phyloP scores from a whole-genome alignment of 352 stramenopile species.

The Pythium apleroticum region DNA sequence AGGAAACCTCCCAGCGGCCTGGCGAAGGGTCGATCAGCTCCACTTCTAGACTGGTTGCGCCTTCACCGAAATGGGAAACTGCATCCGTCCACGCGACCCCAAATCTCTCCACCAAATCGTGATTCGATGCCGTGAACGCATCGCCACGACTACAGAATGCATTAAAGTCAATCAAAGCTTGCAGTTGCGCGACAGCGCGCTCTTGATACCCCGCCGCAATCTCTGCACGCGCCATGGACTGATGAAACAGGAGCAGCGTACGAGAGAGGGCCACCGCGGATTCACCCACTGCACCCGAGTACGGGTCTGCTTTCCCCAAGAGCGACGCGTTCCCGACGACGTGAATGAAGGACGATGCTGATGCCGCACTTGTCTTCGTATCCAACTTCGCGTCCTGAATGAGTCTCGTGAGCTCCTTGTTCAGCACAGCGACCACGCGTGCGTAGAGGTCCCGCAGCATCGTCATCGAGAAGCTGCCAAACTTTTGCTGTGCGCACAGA shows the following conservation, averaged over 20 bases:
- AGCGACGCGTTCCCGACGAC: slow-evolving; percentile 33
- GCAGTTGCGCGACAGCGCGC: slow-evolving; percentile 58
- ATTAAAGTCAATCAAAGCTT: slow-evolving; percentile 60
- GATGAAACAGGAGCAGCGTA: slow-evolving; percentile 48
- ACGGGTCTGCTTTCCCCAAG: slow-evolving; percentile 16
- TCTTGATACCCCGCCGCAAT: slow-evolving; percentile 56
- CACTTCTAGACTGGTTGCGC: background rate
- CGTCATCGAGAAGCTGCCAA: slow-evolving; percentile 70
- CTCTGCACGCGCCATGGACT: slow-evolving; percentile 55
- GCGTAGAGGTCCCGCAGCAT: slow-evolving; percentile 70
- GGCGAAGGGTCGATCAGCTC: background rate
- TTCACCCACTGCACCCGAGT: slow-evolving; percentile 5
- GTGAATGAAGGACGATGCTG: slow-evolving; percentile 23
- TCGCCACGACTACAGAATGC: background rate
- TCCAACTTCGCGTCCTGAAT: slow-evolving; percentile 9
- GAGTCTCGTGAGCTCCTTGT: slow-evolving; percentile 28
- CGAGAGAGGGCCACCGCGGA: slow-evolving; percentile 16
- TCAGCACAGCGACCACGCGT: slow-evolving; percentile 53
- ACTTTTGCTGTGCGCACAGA: slow-evolving; percentile 51
- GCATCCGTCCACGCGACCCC: background rate
- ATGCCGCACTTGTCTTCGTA: background rate
- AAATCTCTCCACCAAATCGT: background rate
- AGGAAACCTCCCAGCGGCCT: background rate
- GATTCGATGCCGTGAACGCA: background rate
- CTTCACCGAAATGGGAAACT: background rate